Evolutionary conservation across 2,329 filamentous ascomycete genomes (phyloP), one percentile per base, ranked within the genome.

Genomic region (Arthrinium puccinioides): DNA sequence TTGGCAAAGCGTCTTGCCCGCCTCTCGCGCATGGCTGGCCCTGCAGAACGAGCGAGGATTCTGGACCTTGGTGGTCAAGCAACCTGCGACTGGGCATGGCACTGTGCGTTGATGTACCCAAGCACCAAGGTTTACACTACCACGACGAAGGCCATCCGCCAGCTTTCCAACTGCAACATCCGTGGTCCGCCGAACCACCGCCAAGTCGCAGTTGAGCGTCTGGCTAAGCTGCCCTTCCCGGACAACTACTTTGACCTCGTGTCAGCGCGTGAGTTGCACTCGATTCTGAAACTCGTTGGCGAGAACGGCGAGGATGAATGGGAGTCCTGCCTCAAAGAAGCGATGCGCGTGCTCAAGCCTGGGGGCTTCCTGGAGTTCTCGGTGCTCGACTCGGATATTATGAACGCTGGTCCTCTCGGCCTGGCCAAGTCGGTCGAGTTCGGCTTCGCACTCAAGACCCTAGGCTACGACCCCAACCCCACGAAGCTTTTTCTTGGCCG

Each of bases 1-100:
- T 69, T 83, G 29, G 71, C 76, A 38, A 80, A 81, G 59, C 72
- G 73, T 15, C 68, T 82, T 26, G 69, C 71, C 6, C 66, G 74
- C 30, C 61, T 74, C 20, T 76, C 72, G 18, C 65, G 64, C 43
- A 65, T 71, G 55, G 69, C 70, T 25, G 57, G 61, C 14, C 55
- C 61, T 36, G 65, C 66, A 41, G 66, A 75, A 40, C 72, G 79
- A 18, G 66, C 79, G 4, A 71, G 84, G 23, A 82, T 96, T 40
- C 74, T 97, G 19, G 90, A 97, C 55, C 79, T 96, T 23, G 88
- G 86, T 33, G 89, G 89, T 30, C 82, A 90, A 55, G 73, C 83
- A 1, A 79, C 84, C 11, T 90, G 87, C 55, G 88, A 94, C 60
- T 98, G 92, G 92, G 90, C 86, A 16, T 98, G 92, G 92, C 82